Percentiles rank a stretch among this genome's conserved stretches.
These are phyloP conservation scores for Acer yangbiense DNA, from an alignment of 345 rosid species.

Conservation along the genomic window DNA sequence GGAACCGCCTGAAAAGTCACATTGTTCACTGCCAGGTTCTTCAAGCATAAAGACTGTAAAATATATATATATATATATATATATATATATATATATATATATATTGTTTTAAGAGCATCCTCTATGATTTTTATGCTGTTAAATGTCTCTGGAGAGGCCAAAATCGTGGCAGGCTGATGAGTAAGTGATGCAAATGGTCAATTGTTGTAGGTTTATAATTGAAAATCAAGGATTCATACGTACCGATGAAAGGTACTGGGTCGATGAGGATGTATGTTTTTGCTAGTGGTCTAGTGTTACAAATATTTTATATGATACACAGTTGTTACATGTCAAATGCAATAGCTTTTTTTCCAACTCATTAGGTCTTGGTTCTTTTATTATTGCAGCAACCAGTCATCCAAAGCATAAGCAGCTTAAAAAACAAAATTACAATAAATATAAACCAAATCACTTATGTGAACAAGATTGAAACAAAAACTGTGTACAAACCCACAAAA, in stretches of 20 bases:
- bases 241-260: not conserved
- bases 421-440: too few relatives aligned
- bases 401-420: not conserved
- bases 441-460: too few relatives aligned
- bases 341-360: constrained; percentile 26
- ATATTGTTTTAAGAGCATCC: not conserved
- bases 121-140: constrained; percentile 8
- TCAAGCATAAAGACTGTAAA: constrained; percentile 44
- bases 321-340: constrained; percentile 23
- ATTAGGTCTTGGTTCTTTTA: not conserved
- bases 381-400: too few relatives aligned
- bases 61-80: not conserved
- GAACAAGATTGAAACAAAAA: too few relatives aligned
- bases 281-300: constrained; percentile 21
- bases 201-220: not conserved
- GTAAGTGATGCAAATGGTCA: constrained; percentile 6
- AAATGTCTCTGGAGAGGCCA: constrained; percentile 2
- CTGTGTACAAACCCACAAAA: not conserved
- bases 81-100: not conserved
- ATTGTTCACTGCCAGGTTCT: constrained; percentile 81
- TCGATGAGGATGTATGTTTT: constrained; percentile 22
- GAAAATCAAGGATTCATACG: not conserved
- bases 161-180: not conserved
- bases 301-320: constrained; percentile 26
- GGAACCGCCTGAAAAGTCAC: constrained; percentile 73